Evolutionary conservation across 2,329 filamentous ascomycete genomes (phyloP), one percentile per base, ranked within the genome.

Genomic region (Whalleya microplaca): DNA sequence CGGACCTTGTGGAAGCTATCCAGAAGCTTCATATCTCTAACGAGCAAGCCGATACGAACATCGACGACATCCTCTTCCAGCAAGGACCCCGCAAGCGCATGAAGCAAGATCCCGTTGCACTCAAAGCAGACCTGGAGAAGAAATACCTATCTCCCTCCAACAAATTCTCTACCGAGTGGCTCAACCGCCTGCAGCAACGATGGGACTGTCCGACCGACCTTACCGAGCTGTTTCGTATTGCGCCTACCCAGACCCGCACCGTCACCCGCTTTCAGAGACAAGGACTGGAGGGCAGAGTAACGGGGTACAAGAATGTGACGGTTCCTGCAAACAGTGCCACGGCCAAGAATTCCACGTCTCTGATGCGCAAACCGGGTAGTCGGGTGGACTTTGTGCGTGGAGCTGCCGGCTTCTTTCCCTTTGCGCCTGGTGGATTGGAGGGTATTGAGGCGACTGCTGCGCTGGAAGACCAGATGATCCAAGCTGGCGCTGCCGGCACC

Each of bases 291-390:
- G 95, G 95, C 20, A 85, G 89, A 50, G 94, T 99, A 21, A 96
- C 91, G 8, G 93, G 93, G 48, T 98, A 99, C 74, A 90, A 88
- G 70, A 95, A 97, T 72, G 91, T 98, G 48, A 97, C 95, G 1
- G 87, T 98, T 8, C 92, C 94, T 4, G 91, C 91, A 32, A 90
- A 87, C 67, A 96, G 90, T 67, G 91, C 90, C 16, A 97, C 91
- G 16, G 94, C 92, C 46, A 99, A 97, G 76, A 96, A 96, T 70
- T 97, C 92, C 2, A 98, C 93, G 0, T 96, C 92, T 4, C 80
- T 97, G 41, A 78, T 90, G 16, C 85, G 95, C 45, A 96, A 96
- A 70, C 94, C 94, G 2, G 94, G 91, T 14, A 88, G 86, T 55
- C 85, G 91, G 60, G 91, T 91, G 27, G 93, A 98, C 48, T 96